These are phyloP conservation scores for Aphanocladium album DNA, from an alignment of 2,329 filamentous ascomycete genomes.

Conservation along the genomic window DNA sequence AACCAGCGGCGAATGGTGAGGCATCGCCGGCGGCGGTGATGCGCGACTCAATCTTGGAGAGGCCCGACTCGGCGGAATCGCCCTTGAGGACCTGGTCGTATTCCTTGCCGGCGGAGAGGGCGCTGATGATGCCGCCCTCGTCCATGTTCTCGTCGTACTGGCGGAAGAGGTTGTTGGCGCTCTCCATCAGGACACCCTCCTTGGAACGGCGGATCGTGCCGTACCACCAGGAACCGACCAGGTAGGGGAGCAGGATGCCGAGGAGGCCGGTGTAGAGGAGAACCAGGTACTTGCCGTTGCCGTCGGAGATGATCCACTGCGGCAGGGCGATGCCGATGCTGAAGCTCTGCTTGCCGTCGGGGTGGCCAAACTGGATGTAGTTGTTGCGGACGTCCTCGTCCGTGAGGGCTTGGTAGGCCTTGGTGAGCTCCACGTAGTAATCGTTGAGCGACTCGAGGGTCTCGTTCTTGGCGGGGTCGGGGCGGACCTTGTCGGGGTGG, in stretches of 20 bases:
- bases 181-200: constrained; percentile 88
- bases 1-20: constrained; percentile 46
- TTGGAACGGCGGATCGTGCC: constrained; percentile 89
- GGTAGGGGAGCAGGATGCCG: constrained; percentile 84
- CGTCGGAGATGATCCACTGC: constrained; percentile 85
- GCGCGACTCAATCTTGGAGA: constrained; percentile 78
- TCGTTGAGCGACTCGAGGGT: constrained; percentile 80
- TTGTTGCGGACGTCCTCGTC: constrained; percentile 98
- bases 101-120: constrained; percentile 81
- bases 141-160: constrained; percentile 84
- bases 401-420: constrained; percentile 96
- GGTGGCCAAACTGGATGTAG: constrained; percentile 91
- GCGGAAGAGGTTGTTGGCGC: constrained; percentile 88
- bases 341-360: constrained; percentile 96
- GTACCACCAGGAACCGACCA: constrained; percentile 98
- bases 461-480: constrained; percentile 81
- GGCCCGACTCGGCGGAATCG: constrained; percentile 71
- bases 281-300: constrained; percentile 92
- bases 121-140: constrained; percentile 71
- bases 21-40: constrained; percentile 59
- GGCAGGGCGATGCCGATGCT: constrained; percentile 96
- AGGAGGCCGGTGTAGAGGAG: constrained; percentile 83
- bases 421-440: constrained; percentile 89
- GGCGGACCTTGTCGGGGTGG: constrained; percentile 89
- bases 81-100: constrained; percentile 73